Evolutionary conservation across 208 protist genomes (phyloP).

Genomic region (Trypanosoma rangeli): DNA sequence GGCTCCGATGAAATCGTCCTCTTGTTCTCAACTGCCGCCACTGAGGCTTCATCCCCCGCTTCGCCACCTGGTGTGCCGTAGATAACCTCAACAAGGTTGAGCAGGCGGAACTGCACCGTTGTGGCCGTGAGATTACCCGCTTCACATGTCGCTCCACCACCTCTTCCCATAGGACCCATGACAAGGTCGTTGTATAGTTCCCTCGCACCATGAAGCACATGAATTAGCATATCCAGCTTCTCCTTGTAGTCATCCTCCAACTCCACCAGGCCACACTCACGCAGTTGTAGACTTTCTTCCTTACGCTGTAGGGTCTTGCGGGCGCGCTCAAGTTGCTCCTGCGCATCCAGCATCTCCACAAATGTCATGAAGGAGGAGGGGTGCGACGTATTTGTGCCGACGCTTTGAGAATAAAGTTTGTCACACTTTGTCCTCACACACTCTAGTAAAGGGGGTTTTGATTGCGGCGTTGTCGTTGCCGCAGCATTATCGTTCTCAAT

Average conservation of each 20-base stretch:
- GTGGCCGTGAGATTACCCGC: background rate
- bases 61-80: background rate
- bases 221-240: constrained; percentile 2
- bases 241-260: constrained; percentile 13
- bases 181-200: constrained; percentile 10
- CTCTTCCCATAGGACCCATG: background rate
- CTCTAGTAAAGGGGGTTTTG: background rate
- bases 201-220: constrained; percentile 9
- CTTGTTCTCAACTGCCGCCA: background rate
- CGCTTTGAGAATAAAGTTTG: constrained; percentile 1
- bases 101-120: constrained; percentile 2
- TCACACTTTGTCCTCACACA: background rate
- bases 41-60: background rate
- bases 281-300: background rate
- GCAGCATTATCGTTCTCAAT: background rate
- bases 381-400: constrained; percentile 13
- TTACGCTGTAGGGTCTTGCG: background rate
- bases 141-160: background rate
- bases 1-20: background rate
- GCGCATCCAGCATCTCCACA: constrained; percentile 24
- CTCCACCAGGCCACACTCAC: background rate
- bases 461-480: background rate
- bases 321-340: constrained; percentile 11
- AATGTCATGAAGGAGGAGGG: constrained; percentile 26
- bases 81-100: constrained; percentile 11